Evolutionary conservation across 2,329 filamentous ascomycete species (phyloP).

Genomic region (Nannizziopsis arthrosporioides): DNA sequence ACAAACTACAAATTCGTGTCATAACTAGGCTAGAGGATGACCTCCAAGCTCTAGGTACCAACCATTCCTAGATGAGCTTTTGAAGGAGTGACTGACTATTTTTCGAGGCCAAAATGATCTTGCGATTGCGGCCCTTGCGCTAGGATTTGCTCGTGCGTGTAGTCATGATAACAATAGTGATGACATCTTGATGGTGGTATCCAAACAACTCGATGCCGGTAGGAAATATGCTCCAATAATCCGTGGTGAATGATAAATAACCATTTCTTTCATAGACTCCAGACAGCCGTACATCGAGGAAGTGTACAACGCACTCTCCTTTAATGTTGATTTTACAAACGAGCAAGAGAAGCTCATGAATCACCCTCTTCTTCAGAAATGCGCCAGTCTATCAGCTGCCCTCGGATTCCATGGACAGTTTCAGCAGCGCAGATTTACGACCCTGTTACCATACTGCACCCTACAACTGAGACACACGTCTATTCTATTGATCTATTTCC

Average conservation of each 20-base stretch:
- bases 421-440: slow-evolving; percentile 50
- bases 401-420: slow-evolving; percentile 60
- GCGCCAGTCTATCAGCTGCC: slow-evolving; percentile 66
- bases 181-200: slow-evolving; percentile 56
- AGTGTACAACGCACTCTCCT: slow-evolving; percentile 56
- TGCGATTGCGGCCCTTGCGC: slow-evolving; percentile 50
- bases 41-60: slow-evolving; percentile 30
- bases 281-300: slow-evolving; percentile 53
- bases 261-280: slow-evolving; percentile 39
- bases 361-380: slow-evolving; percentile 61
- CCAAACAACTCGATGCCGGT: slow-evolving; percentile 39
- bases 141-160: slow-evolving; percentile 41
- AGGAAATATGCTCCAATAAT: slow-evolving; percentile 17
- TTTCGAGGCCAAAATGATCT: slow-evolving; percentile 34
- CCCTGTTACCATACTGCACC: slow-evolving; percentile 63
- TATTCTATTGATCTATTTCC: slow-evolving; percentile 53
- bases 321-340: slow-evolving; percentile 70
- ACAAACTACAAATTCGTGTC: slow-evolving; percentile 28
- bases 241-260: background rate
- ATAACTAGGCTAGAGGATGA: slow-evolving; percentile 30
- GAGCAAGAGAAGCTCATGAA: slow-evolving; percentile 65
- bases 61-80: background rate
- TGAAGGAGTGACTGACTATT: background rate
- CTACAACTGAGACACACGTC: slow-evolving; percentile 61
- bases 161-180: slow-evolving; percentile 47